phyloP scores from a whole-genome alignment of 2,329 filamentous ascomycete species.

The Chalaropsis thielavioides region DNA sequence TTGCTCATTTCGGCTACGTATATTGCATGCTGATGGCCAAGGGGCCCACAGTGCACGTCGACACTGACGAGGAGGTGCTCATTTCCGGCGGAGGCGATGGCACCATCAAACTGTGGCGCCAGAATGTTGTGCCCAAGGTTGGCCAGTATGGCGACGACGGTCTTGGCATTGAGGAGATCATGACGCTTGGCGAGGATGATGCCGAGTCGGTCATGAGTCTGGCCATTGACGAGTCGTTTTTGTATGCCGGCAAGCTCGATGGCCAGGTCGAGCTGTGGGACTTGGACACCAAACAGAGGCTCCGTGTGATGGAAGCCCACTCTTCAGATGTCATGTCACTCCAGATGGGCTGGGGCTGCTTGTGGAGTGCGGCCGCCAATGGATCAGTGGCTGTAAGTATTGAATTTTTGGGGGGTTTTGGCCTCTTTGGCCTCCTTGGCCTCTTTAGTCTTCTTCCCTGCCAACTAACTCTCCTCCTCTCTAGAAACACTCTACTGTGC shows the following conservation, averaged over 20 bases:
- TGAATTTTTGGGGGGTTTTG: background rate
- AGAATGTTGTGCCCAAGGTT: constrained; percentile 27
- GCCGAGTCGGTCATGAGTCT: constrained; percentile 58
- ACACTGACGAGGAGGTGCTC: constrained; percentile 62
- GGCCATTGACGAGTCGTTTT: constrained; percentile 74
- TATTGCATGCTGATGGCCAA: constrained; percentile 87
- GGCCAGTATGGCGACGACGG: constrained; percentile 25
- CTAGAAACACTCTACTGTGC: constrained; percentile 52
- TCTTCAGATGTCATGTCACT: constrained; percentile 73
- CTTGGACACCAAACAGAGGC: constrained; percentile 78
- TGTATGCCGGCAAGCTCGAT: constrained; percentile 78
- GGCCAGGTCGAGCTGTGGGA: constrained; percentile 95
- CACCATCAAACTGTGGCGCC: constrained; percentile 82
- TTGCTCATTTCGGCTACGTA: constrained; percentile 89
- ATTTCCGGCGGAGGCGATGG: constrained; percentile 90
- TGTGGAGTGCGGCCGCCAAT: constrained; percentile 80
- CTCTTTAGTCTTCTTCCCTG: background rate
- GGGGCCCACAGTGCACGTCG: constrained; percentile 51
- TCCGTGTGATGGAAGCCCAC: constrained; percentile 72
- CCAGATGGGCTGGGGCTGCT: constrained; percentile 67
- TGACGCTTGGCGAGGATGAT: constrained; percentile 46
- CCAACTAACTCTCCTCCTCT: background rate
- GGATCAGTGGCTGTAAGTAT: constrained; percentile 64
- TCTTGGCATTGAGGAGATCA: constrained; percentile 53
- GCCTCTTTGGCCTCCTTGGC: no score